These are phyloP conservation scores for Phytophthora europaea DNA, from an alignment of 352 stramenopile genomes.

Conservation along the genomic window DNA sequence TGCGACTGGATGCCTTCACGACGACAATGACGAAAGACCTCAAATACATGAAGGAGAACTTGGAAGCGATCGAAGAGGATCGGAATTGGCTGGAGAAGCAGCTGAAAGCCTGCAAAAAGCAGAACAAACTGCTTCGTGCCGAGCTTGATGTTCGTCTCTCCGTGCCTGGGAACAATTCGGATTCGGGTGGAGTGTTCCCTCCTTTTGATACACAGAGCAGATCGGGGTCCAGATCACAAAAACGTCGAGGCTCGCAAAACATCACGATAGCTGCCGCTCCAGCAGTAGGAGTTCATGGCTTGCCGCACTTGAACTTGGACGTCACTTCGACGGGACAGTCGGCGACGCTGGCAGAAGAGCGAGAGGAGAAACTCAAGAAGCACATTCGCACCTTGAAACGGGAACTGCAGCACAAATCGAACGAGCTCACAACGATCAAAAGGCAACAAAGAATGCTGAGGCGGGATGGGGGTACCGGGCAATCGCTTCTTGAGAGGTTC, in stretches of 20 bases:
- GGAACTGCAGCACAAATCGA: slow-evolving; percentile 73
- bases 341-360: slow-evolving; percentile 51
- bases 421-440: slow-evolving; percentile 53
- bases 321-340: slow-evolving; percentile 19
- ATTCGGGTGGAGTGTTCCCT: slow-evolving; percentile 38
- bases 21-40: slow-evolving; percentile 94
- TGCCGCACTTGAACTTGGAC: slow-evolving; percentile 54
- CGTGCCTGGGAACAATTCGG: slow-evolving; percentile 36
- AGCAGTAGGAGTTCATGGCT: slow-evolving; percentile 17
- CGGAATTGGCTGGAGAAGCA: slow-evolving; percentile 94
- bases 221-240: slow-evolving; percentile 20
- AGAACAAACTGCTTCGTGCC: slow-evolving; percentile 93
- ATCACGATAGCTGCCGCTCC: not conserved
- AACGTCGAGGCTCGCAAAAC: slow-evolving; percentile 31
- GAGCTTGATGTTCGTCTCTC: slow-evolving; percentile 78
- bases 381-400: slow-evolving; percentile 76
- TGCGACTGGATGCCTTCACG: slow-evolving; percentile 92
- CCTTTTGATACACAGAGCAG: slow-evolving; percentile 49
- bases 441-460: slow-evolving; percentile 49
- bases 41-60: slow-evolving; percentile 93
- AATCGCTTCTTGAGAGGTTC: slow-evolving; percentile 73
- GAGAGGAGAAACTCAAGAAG: slow-evolving; percentile 76
- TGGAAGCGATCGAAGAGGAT: slow-evolving; percentile 93
- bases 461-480: slow-evolving; percentile 41
- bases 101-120: slow-evolving; percentile 95